These are phyloP conservation scores for Theobroma grandiflorum DNA, from an alignment of 441 rosid species.

Conservation along the genomic window DNA sequence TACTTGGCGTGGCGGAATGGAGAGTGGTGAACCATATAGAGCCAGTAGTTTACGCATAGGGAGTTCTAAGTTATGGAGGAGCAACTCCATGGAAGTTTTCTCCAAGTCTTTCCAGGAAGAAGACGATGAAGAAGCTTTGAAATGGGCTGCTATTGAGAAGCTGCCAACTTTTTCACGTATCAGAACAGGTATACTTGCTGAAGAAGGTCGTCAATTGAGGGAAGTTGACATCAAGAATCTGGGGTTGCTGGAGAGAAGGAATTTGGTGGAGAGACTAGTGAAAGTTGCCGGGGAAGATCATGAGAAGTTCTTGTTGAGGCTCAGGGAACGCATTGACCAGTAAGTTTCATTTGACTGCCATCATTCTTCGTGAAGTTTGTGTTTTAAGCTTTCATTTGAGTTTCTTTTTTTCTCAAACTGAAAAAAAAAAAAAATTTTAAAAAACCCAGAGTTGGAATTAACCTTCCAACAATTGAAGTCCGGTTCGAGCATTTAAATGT, in stretches of 20 bases:
- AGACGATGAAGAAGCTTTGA: constrained; percentile 66
- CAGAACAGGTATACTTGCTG: constrained; percentile 53
- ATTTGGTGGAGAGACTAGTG: constrained; percentile 61
- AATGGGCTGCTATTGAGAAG: constrained; percentile 74
- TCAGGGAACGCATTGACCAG: constrained; percentile 66
- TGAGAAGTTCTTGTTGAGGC: constrained; percentile 64
- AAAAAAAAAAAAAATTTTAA: constrained; percentile 21
- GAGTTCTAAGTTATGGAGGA: constrained; percentile 55
- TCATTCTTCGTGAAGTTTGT: not conserved
- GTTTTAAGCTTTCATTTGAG: not conserved
- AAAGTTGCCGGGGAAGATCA: constrained; percentile 68
- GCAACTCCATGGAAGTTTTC: constrained; percentile 43
- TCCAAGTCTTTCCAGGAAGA: constrained; percentile 50
- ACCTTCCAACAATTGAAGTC: constrained; percentile 71
- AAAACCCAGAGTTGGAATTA: constrained; percentile 59
- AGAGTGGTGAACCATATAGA: not conserved
- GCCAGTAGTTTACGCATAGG: constrained; percentile 47
- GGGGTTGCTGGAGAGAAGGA: constrained; percentile 53
- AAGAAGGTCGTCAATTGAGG: constrained; percentile 38
- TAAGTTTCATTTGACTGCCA: constrained; percentile 6
- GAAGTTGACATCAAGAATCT: constrained; percentile 53
- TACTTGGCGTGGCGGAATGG: not conserved
- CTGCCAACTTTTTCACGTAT: constrained; percentile 59
- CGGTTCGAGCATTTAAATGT: constrained; percentile 58
- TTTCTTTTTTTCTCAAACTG: not conserved